These are phyloP conservation scores for Xylaria sp. DNA, from an alignment of 2,329 filamentous ascomycete species.

Conservation along the genomic window DNA sequence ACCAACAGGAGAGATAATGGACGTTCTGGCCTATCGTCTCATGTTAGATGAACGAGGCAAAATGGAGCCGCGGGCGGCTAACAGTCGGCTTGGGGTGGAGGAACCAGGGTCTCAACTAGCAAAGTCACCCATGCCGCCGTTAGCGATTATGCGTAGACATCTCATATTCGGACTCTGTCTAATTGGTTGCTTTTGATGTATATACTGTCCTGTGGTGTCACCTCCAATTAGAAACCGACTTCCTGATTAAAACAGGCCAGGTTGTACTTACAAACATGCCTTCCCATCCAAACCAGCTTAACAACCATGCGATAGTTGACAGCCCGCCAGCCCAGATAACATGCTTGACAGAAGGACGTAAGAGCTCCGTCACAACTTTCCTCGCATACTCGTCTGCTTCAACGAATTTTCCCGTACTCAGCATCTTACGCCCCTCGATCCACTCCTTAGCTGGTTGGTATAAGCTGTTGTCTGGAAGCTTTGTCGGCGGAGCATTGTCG, in stretches of 20 bases:
- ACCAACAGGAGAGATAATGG: too few relatives aligned
- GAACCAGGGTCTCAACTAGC: too few relatives aligned
- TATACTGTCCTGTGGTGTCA: neutral
- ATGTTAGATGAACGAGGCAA: too few relatives aligned
- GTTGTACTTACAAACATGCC: neutral
- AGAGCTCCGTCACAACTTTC: neutral
- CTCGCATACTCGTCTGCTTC: neutral
- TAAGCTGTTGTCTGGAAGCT: neutral
- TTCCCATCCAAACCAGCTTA: slow-evolving; percentile 2
- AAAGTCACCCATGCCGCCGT: too few relatives aligned
- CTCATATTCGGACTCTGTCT: neutral
- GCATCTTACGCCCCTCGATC: neutral
- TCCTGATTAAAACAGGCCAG: too few relatives aligned
- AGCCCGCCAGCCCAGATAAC: neutral
- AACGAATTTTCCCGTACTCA: neutral
- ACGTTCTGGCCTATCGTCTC: too few relatives aligned
- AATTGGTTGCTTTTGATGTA: neutral
- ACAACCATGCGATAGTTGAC: neutral
- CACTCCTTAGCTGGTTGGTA: neutral
- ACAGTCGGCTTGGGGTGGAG: too few relatives aligned
- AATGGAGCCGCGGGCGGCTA: too few relatives aligned
- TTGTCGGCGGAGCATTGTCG: neutral
- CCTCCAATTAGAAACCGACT: neutral
- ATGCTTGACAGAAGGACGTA: neutral
- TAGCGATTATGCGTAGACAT: neutral